Evolutionary conservation across 202 grass and related monocot species (phyloP).

Genomic region (Bolboschoenoplectus hybrid): DNA sequence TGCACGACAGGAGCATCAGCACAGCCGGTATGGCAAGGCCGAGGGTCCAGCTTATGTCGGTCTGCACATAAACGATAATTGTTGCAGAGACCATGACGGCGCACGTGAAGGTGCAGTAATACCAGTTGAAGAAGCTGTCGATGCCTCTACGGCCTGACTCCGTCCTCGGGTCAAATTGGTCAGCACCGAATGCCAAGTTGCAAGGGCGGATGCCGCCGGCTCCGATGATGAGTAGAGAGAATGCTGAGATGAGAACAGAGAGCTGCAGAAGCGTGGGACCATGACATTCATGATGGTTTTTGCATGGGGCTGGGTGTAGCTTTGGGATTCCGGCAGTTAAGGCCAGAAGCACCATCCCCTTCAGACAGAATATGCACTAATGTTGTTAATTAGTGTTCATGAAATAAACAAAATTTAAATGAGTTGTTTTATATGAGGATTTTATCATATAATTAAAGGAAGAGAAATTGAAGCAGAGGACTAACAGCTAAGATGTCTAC

Average conservation of each 20-base stretch:
- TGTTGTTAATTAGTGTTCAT: background rate
- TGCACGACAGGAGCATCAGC: slow-evolving; percentile 61
- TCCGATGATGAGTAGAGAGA: slow-evolving; percentile 51
- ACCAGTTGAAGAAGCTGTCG: slow-evolving; percentile 87
- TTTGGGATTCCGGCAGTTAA: slow-evolving; percentile 56
- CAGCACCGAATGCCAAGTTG: slow-evolving; percentile 69
- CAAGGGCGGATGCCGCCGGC: slow-evolving; percentile 72
- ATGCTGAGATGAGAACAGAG: slow-evolving; percentile 45
- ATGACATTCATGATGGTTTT: background rate
- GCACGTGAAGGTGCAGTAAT: slow-evolving; percentile 77
- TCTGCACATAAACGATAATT: slow-evolving; percentile 77
- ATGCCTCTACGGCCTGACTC: slow-evolving; percentile 45
- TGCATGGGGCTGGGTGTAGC: slow-evolving; percentile 44
- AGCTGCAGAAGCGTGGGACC: slow-evolving; percentile 41
- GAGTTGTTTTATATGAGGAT: background rate
- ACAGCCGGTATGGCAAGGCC: slow-evolving; percentile 61
- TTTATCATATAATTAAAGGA: background rate
- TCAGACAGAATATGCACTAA: slow-evolving; percentile 13
- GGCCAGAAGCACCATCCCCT: slow-evolving; percentile 79
- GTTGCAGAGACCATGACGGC: slow-evolving; percentile 71
- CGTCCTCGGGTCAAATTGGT: slow-evolving; percentile 68
- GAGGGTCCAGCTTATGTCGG: slow-evolving; percentile 58
- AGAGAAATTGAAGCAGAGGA: slow-evolving; percentile 1
- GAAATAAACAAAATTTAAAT: background rate
- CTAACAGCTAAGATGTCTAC: background rate